Evolutionary conservation across 2,329 filamentous ascomycete species (phyloP), one percentile per base, ranked within the genome.

Genomic region (Juglanconis juglandina): DNA sequence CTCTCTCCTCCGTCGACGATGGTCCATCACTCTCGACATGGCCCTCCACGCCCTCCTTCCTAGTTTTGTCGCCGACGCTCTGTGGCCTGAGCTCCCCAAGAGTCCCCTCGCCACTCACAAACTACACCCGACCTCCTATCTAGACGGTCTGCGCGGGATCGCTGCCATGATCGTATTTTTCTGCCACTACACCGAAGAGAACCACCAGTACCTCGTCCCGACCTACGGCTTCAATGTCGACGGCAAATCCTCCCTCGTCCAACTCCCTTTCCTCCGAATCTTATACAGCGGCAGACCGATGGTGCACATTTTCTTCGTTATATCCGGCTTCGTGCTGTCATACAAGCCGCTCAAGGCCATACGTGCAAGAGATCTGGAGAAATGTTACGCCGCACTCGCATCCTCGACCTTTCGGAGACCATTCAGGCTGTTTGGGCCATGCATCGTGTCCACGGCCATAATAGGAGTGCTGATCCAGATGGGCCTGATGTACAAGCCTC

Each of bases 241-340:
- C 44, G 66, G 53, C 63, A 65, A 65, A 51, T 71, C 71, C 3
- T 73, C 72, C 5, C 68, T 67, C 13, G 63, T 81, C 24, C 79
- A 81, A 66, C 68, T 80, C 13, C 79, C 79, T 1, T 76, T 77
- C 54, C 11, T 79, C 7, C 74, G 78, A 56, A 69, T 79, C 34
- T 57, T 80, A 24, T 78, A 73, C 64, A 76, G 76, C 14, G 78
- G 78, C 17, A 72, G 75, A 17, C 76, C 78, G 8, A 79, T 79
- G 76, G 79, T 82, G 3, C 76, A 79, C 65, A 74, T 82, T 51
- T 81, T 82, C 68, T 81, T 81, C 68, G 75, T 81, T 64, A 78
- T 82, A 41, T 81, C 79, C 1, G 79, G 80, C 42, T 80, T 78
- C 62, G 79, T 76, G 3, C 72, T 82, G 30, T 75, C 77, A 7